These are phyloP conservation scores for Glomus cerebriforme DNA, from an alignment of 192 early-diverging fungal species.

Conservation along the genomic window DNA sequence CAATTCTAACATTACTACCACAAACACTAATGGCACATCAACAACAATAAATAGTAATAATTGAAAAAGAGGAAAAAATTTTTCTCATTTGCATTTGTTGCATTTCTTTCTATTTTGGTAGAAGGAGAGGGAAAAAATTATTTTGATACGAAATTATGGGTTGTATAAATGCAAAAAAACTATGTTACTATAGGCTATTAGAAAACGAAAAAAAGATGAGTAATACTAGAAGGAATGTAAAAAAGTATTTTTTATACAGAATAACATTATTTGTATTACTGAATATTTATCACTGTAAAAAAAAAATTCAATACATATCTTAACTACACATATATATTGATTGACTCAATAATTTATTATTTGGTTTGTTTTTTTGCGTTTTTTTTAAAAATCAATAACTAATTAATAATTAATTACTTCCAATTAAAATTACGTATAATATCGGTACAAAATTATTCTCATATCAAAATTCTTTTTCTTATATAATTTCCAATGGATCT, in stretches of 20 bases:
- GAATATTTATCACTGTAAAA: background rate
- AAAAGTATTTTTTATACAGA: background rate
- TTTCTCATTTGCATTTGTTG: background rate
- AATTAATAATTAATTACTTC: too few species aligned
- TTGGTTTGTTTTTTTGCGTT: too few species aligned
- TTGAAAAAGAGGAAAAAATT: background rate
- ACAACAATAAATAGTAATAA: conserved; percentile 30
- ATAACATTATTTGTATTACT: background rate
- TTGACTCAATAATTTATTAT: background rate
- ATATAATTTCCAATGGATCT: conserved; percentile 73
- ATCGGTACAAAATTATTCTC: too few species aligned
- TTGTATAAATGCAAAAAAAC: background rate
- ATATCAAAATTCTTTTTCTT: conserved; percentile 27
- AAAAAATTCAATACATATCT: background rate
- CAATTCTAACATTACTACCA: background rate
- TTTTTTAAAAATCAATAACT: too few species aligned
- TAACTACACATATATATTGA: background rate
- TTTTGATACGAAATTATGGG: background rate
- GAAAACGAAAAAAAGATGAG: background rate
- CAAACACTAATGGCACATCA: conserved; percentile 32
- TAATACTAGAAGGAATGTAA: background rate
- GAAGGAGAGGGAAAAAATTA: background rate
- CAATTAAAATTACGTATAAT: too few species aligned
- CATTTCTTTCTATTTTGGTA: background rate
- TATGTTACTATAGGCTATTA: background rate